These are phyloP conservation scores for Cetraspora pellucida DNA, from an alignment of 192 early-diverging fungal species.

Conservation along the genomic window DNA sequence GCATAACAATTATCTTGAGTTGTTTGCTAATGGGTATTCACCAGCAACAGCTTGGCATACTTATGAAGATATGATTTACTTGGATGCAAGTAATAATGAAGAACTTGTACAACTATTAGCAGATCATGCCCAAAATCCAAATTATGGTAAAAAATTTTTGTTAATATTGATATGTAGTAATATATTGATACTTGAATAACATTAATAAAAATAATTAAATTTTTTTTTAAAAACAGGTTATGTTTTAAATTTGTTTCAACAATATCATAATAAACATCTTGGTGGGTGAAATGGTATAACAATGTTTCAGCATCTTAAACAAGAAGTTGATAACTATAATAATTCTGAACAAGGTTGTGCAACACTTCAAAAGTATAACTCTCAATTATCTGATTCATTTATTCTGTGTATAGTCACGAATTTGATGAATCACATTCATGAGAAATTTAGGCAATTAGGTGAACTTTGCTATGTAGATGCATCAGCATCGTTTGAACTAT, in stretches of 20 bases:
- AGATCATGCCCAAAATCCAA: background rate
- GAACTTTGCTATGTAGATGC: background rate
- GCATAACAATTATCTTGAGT: background rate
- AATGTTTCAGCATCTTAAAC: no score
- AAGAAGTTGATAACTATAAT: background rate
- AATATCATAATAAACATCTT: no score
- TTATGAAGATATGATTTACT: background rate
- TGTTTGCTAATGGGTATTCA: background rate
- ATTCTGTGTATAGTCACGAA: background rate
- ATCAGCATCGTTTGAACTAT: background rate
- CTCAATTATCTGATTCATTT: background rate
- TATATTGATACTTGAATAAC: no score
- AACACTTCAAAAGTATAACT: background rate
- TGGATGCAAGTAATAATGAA: background rate
- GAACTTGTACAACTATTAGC: background rate
- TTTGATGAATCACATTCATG: background rate
- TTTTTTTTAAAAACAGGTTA: no score
- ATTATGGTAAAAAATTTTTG: conserved; percentile 4
- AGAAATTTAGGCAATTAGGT: background rate
- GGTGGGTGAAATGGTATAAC: no score
- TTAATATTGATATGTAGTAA: background rate
- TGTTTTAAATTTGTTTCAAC: no score
- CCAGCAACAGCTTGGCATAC: background rate
- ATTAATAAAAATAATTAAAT: no score
- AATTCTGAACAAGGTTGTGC: background rate